Conservation (phyloP, 495 filamentous ascomycete species). For the Penicillium soppii region DNA sequence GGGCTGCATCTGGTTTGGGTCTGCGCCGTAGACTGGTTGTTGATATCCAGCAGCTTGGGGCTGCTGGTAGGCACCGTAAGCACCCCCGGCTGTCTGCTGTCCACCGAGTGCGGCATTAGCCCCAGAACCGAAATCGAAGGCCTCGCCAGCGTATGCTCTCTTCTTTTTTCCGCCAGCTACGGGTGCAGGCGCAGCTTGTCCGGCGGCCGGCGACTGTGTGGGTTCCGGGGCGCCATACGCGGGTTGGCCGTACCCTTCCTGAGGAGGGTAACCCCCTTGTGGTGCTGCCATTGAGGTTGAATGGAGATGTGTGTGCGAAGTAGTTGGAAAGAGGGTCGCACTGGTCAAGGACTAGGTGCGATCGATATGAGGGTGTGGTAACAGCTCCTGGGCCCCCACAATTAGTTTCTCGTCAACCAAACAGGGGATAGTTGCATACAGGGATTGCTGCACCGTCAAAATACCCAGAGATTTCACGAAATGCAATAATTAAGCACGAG, state of each 20-base stretch:
- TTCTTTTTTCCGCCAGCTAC: slow-evolving; percentile 72
- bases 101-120: slow-evolving; percentile 75
- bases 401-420: slow-evolving; percentile 16
- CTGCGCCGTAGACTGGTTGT: slow-evolving; percentile 54
- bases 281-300: slow-evolving; percentile 51
- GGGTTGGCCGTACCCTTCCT: slow-evolving; percentile 52
- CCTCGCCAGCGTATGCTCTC: slow-evolving; percentile 87
- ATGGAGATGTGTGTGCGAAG: slow-evolving; percentile 8
- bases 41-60: slow-evolving; percentile 50
- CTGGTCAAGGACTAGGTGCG: slow-evolving; percentile 6
- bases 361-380: slow-evolving; percentile 23
- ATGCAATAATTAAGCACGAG: not conserved
- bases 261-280: slow-evolving; percentile 64
- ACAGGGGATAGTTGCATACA: slow-evolving; percentile 1
- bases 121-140: slow-evolving; percentile 88
- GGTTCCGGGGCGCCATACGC: slow-evolving; percentile 45
- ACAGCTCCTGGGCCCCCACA: slow-evolving; percentile 34
- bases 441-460: not conserved
- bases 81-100: slow-evolving; percentile 51
- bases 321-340: slow-evolving; percentile 2
- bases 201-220: slow-evolving; percentile 28
- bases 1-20: slow-evolving; percentile 49
- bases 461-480: slow-evolving; percentile 2
- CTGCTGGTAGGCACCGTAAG: slow-evolving; percentile 61
- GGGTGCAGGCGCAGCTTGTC: slow-evolving; percentile 28